A percentile compares a stretch with the other conserved stretches of the same genome.
Conservation (phyloP, 768 basidiomycete genomes). For the Cubamyces sp. region DNA sequence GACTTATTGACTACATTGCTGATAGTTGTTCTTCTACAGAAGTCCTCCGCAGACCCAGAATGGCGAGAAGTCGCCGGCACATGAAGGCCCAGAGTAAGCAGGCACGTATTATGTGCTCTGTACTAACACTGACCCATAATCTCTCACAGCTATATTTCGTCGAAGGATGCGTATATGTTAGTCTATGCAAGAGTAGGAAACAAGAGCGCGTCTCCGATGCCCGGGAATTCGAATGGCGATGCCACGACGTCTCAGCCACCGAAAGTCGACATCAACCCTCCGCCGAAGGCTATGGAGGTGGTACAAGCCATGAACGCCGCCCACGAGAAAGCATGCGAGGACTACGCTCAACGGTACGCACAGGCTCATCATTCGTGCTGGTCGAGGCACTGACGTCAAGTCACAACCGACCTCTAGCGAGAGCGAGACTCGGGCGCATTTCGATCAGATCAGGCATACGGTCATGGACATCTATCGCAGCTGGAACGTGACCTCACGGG, state of each 20-base stretch:
- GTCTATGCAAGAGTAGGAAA: constrained; percentile 67
- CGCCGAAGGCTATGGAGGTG: constrained; percentile 54
- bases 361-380: not conserved
- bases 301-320: constrained; percentile 57
- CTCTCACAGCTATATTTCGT: constrained; percentile 49
- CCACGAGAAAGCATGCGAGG: constrained; percentile 49
- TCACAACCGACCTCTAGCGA: constrained; percentile 40
- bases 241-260: not conserved
- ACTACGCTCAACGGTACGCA: constrained; percentile 23
- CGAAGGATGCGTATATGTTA: constrained; percentile 94
- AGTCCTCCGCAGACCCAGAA: constrained; percentile 5
- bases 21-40: not conserved
- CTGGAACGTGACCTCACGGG: constrained; percentile 57
- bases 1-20: not conserved
- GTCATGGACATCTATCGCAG: constrained; percentile 63
- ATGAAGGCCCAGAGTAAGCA: constrained; percentile 19
- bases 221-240: not conserved
- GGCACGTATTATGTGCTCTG: not conserved
- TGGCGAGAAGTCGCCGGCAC: not conserved
- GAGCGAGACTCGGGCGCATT: constrained; percentile 45
- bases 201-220: constrained; percentile 20
- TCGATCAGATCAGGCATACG: constrained; percentile 52
- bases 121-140: not conserved
- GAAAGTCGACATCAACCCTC: constrained; percentile 30
- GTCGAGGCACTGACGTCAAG: not conserved